Conservation (phyloP, 1,284 basidiomycete genomes). For the Cryptococcus sp. region DNA sequence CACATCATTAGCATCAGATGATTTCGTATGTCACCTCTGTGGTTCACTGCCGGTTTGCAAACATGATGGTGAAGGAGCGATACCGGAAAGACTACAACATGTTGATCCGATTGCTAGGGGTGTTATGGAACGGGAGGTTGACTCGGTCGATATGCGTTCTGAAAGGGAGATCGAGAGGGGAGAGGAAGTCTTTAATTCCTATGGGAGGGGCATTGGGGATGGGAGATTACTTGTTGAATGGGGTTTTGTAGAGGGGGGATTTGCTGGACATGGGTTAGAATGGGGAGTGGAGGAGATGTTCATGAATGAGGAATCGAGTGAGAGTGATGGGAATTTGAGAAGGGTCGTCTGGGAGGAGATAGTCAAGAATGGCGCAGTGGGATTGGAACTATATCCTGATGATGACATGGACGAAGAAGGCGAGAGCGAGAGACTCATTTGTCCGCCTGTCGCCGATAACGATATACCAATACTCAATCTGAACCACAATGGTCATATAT, state of each 20-base stretch:
- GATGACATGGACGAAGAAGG: not conserved
- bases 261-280: conserved; percentile 25
- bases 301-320: conserved; percentile 1
- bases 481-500: conserved; percentile 20
- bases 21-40: conserved; percentile 74
- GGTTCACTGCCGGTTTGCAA: conserved; percentile 67
- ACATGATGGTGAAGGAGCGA: conserved; percentile 53
- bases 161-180: conserved; percentile 40
- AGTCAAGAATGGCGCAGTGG: not conserved
- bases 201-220: conserved; percentile 66
- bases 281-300: conserved; percentile 27
- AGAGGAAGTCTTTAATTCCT: conserved; percentile 78
- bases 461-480: conserved; percentile 15
- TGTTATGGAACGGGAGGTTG: conserved; percentile 12
- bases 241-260: conserved; percentile 56
- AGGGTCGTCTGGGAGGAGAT: conserved; percentile 11
- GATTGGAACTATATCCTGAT: not conserved
- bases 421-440: not conserved
- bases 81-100: conserved; percentile 24
- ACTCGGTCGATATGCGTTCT: conserved; percentile 44
- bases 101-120: conserved; percentile 13
- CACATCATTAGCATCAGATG: conserved; percentile 60
- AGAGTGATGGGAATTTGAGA: conserved; percentile 6
- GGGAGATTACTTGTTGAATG: conserved; percentile 67
- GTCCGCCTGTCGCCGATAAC: conserved; percentile 1